Evolutionary conservation across 129 eudicot genomes (phyloP).

Genomic region (Rutidosis leptorrhynchoides): DNA sequence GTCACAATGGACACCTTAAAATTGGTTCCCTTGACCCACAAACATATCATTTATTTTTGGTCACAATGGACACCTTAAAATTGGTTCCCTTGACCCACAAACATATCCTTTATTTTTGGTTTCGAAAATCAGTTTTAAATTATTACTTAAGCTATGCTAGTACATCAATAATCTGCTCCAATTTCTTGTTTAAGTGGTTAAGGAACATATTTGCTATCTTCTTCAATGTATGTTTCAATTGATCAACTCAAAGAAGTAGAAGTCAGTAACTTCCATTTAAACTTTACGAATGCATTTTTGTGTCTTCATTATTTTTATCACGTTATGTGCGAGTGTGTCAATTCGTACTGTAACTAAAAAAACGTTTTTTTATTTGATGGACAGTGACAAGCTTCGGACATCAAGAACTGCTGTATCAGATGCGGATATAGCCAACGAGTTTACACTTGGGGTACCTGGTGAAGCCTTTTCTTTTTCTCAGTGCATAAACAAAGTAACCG

Average conservation of each 20-base stretch:
- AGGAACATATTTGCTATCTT: neutral
- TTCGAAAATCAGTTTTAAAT: no score
- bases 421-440: slow-evolving; percentile 71
- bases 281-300: neutral
- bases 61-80: no score
- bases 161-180: neutral
- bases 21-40: no score
- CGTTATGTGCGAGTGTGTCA: neutral
- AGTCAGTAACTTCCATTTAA: neutral
- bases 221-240: neutral
- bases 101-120: no score
- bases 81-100: no score
- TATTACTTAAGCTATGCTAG: no score
- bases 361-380: neutral
- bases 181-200: neutral
- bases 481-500: slow-evolving; percentile 68
- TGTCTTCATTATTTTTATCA: neutral
- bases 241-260: neutral
- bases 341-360: neutral
- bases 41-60: no score
- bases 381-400: slow-evolving; percentile 83
- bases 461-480: slow-evolving; percentile 75
- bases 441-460: slow-evolving; percentile 76
- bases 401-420: slow-evolving; percentile 77
- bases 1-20: no score